Base-by-base conservation (phyloP, 2,329 filamentous ascomycete genomes). In the Zopfia rhizophila region DNA sequence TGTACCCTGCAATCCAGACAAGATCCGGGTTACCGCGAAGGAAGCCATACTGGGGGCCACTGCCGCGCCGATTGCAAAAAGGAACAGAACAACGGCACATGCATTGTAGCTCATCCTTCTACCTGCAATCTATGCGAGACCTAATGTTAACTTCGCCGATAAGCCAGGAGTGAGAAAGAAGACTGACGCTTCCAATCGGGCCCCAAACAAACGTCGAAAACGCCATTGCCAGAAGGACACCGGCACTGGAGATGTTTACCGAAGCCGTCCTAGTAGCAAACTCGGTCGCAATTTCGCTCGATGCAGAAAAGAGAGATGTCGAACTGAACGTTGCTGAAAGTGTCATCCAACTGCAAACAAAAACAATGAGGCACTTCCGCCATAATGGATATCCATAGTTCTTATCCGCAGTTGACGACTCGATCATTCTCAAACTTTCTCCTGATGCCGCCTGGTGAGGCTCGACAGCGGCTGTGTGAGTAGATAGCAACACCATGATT, bases 291-390 rank as follows among this genome's bases (percentile, higher is more conserved):
- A 77, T 76, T 52, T 76, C 72, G 10, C 65, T 65, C 5, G 63
- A 64, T 1, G 73, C 74, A 14, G 71, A 67, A 10, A 77, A 57
- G 13, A 76, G 51, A 3, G 73, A 72, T 8, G 75, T 75, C 48
- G 67, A 72, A n/a, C 70, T 73, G 51, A 74, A 77, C 27, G 73
- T 73, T 6, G 71, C 63, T 2, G 69, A 61, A 4, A 76, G 58
- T 2, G 73, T 70, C 60, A 73, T 70, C 72, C 72, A 77, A 48
- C 71, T 74, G 18, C 70, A 68, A 8, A 68, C 53, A 51, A 75
- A 74, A 28, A 76, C 60, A 18, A 77, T 73, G 16, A 75, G 55
- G 16, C 50, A 66, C 62, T 76, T 76, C n/a, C 45, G 49, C 53
- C 51, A 56, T 23, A 49, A 18, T 4, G 56, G 48, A 7, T 45